phyloP scores from a whole-genome alignment of 257 asterid species.

The Gentiana straminea region DNA sequence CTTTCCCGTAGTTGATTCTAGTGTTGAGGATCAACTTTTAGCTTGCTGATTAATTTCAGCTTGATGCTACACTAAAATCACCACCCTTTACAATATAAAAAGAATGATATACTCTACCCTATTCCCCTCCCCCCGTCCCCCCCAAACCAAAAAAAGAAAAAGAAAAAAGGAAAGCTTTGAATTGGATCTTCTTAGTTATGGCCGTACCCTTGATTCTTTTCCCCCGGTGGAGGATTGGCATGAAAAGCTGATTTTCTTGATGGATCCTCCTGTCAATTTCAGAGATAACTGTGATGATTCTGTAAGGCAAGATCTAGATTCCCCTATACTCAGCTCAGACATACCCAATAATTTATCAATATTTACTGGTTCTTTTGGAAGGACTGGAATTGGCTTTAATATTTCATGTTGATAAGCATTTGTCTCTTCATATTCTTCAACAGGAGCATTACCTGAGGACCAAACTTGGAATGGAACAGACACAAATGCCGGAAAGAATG shows the following conservation, averaged over 20 bases:
- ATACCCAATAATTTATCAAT: constrained; percentile 43
- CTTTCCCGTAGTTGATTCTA: too few relatives aligned
- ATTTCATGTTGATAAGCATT: constrained; percentile 28
- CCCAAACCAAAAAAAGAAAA: too few relatives aligned
- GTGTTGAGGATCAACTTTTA: too few relatives aligned
- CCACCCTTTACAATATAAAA: too few relatives aligned
- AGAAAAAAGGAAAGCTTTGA: too few relatives aligned
- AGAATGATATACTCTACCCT: too few relatives aligned
- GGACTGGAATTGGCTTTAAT: constrained; percentile 23
- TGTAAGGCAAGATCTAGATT: constrained; percentile 8
- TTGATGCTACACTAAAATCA: too few relatives aligned
- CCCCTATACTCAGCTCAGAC: constrained; percentile 52
- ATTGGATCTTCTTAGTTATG: constrained; percentile 15
- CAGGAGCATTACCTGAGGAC: constrained; percentile 38
- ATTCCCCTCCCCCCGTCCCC: background rate
- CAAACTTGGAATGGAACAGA: constrained; percentile 35
- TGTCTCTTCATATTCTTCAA: constrained; percentile 13
- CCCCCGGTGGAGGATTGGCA: constrained; percentile 20
- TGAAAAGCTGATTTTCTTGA: constrained; percentile 28
- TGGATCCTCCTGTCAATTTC: constrained; percentile 23
- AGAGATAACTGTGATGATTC: constrained; percentile 38
- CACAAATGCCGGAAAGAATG: constrained; percentile 28
- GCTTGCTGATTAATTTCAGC: too few relatives aligned
- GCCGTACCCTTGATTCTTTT: constrained; percentile 10
- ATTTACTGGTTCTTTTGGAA: constrained; percentile 34